Conservation (phyloP, 768 basidiomycete species). For the Mycena indigotica region DNA sequence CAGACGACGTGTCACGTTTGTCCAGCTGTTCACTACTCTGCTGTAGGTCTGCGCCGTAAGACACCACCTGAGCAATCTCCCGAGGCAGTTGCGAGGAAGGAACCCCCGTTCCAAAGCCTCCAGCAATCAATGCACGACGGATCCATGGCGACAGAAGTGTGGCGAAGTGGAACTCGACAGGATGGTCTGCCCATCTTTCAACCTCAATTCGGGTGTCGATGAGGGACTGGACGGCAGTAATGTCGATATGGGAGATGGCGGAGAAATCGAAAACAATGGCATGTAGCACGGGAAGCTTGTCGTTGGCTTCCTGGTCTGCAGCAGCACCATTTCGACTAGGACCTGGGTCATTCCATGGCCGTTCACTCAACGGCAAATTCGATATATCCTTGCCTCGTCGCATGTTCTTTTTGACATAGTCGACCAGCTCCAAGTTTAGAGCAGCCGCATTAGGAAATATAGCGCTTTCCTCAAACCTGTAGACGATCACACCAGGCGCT, state of each 20-base stretch:
- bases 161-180: constrained; percentile 94
- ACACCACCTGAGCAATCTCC: constrained; percentile 81
- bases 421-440: constrained; percentile 73
- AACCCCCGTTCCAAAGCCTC: constrained; percentile 83
- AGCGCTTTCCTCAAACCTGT: constrained; percentile 89
- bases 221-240: constrained; percentile 87
- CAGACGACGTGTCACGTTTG: constrained; percentile 28
- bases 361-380: constrained; percentile 64
- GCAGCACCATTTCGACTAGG: constrained; percentile 51
- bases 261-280: constrained; percentile 94
- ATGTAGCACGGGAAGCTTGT: constrained; percentile 65
- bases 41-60: constrained; percentile 46
- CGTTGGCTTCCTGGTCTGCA: constrained; percentile 52
- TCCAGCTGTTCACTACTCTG: constrained; percentile 28
- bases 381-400: constrained; percentile 75
- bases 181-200: constrained; percentile 82
- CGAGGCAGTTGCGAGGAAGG: constrained; percentile 40
- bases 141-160: constrained; percentile 93
- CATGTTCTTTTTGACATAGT: constrained; percentile 77
- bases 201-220: constrained; percentile 86
- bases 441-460: constrained; percentile 79
- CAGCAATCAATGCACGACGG: constrained; percentile 83
- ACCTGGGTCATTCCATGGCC: constrained; percentile 95
- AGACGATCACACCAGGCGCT: constrained; percentile 84
- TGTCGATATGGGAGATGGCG: constrained; percentile 84